These are phyloP conservation scores for Ustulina deusta DNA, from an alignment of 2,329 filamentous ascomycete species.

Conservation along the genomic window DNA sequence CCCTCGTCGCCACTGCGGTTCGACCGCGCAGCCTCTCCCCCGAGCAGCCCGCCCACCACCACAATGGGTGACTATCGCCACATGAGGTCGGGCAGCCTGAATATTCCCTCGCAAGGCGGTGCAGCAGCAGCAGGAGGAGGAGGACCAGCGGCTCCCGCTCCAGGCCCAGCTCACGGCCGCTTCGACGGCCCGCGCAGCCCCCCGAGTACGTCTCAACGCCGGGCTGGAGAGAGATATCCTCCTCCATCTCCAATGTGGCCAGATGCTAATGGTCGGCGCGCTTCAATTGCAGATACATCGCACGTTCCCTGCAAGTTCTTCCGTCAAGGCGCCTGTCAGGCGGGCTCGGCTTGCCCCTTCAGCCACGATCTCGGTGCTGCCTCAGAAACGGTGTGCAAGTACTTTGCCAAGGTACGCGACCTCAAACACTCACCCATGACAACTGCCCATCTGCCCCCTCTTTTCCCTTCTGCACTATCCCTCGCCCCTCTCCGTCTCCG, in stretches of 20 bases:
- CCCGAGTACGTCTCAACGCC: slow-evolving; percentile 64
- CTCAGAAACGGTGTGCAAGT: slow-evolving; percentile 94
- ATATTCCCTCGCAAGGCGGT: slow-evolving; percentile 58
- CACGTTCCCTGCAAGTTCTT: slow-evolving; percentile 99
- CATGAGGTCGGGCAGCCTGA: slow-evolving; percentile 69
- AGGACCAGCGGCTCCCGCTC: slow-evolving; percentile 46
- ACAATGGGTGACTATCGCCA: slow-evolving; percentile 67
- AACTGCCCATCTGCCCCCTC: background rate
- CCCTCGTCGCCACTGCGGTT: slow-evolving; percentile 35
- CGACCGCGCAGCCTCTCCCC: slow-evolving; percentile 36
- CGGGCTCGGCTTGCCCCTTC: slow-evolving; percentile 95
- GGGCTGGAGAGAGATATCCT: background rate
- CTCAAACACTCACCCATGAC: background rate
- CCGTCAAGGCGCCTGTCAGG: slow-evolving; percentile 94
- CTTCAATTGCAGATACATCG: slow-evolving; percentile 76
- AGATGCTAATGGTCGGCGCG: slow-evolving; percentile 25
- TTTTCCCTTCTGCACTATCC: background rate
- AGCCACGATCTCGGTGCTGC: slow-evolving; percentile 90
- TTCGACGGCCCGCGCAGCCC: slow-evolving; percentile 73
- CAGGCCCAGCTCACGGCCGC: slow-evolving; percentile 50
- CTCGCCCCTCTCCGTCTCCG: background rate
- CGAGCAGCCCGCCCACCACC: slow-evolving; percentile 29
- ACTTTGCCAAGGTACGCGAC: slow-evolving; percentile 89
- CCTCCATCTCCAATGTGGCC: background rate
- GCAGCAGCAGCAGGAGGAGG: slow-evolving; percentile 50